These are phyloP conservation scores for Sindora glabra DNA, from an alignment of 306 rosid genomes.

Conservation along the genomic window DNA sequence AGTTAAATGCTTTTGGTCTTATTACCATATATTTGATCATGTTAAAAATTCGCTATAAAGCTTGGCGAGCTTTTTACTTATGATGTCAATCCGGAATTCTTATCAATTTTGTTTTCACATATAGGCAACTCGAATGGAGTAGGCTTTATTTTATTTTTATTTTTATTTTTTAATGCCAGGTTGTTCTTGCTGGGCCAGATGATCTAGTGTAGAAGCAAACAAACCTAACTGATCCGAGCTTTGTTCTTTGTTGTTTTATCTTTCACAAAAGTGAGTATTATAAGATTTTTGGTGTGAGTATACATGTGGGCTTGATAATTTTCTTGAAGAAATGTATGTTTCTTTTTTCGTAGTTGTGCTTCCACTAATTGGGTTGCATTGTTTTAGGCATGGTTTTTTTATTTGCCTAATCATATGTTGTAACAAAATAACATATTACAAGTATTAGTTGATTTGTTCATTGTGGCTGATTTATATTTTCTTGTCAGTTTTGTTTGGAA, in stretches of 20 bases:
- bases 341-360: slow-evolving; percentile 40
- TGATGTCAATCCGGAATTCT: too few species aligned
- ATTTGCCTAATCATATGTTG: slow-evolving; percentile 82
- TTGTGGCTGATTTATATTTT: slow-evolving; percentile 40
- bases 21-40: too few species aligned
- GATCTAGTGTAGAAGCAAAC: slow-evolving; percentile 75
- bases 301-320: slow-evolving; percentile 45
- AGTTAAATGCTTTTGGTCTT: too few species aligned
- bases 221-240: slow-evolving; percentile 37
- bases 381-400: slow-evolving; percentile 86
- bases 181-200: slow-evolving; percentile 89
- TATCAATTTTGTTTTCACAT: too few species aligned
- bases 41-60: too few species aligned
- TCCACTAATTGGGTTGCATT: slow-evolving; percentile 70
- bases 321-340: slow-evolving; percentile 25
- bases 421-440: slow-evolving; percentile 30
- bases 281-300: slow-evolving; percentile 45
- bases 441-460: slow-evolving; percentile 67
- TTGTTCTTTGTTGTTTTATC: too few species aligned
- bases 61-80: too few species aligned
- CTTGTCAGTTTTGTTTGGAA: neutral
- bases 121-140: neutral
- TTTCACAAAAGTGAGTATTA: slow-evolving; percentile 31
- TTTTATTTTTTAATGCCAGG: slow-evolving; percentile 53
- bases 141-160: too few species aligned